These are phyloP conservation scores for Metschnikowia colocasiae DNA, from an alignment of 805 yeast species.

Conservation along the genomic window DNA sequence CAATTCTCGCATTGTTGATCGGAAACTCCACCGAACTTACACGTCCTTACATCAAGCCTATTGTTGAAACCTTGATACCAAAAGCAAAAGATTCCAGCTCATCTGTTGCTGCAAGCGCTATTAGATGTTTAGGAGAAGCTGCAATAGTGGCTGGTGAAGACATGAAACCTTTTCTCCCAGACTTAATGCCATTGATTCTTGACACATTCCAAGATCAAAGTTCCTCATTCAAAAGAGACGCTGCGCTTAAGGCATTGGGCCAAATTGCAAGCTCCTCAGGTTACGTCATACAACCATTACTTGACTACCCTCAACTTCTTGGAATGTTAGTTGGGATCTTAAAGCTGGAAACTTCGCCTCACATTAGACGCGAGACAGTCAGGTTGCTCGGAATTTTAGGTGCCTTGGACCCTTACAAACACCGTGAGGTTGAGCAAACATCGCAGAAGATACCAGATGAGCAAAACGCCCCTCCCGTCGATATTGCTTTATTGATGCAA, in stretches of 20 bases:
- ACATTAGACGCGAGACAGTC: constrained; percentile 82
- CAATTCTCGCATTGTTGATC: constrained; percentile 67
- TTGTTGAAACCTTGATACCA: constrained; percentile 79
- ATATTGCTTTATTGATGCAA: constrained; percentile 83
- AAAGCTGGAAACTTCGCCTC: constrained; percentile 71
- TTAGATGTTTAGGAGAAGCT: constrained; percentile 84
- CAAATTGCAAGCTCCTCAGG: constrained; percentile 89
- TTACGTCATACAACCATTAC: constrained; percentile 87
- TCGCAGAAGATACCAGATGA: constrained; percentile 57
- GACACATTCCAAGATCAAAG: constrained; percentile 91
- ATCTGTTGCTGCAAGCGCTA: constrained; percentile 81
- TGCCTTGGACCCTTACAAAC: constrained; percentile 94
- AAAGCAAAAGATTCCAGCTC: constrained; percentile 69
- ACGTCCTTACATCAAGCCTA: constrained; percentile 85
- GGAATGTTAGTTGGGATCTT: constrained; percentile 78
- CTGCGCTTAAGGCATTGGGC: constrained; percentile 83
- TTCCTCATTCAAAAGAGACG: constrained; percentile 80
- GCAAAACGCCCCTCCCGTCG: constrained; percentile 86
- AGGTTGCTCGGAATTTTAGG: constrained; percentile 89
- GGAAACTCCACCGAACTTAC: constrained; percentile 78
- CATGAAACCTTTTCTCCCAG: constrained; percentile 64
- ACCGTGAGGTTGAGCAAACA: constrained; percentile 80
- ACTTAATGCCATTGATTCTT: constrained; percentile 81
- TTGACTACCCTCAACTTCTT: constrained; percentile 86
- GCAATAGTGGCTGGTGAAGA: constrained; percentile 87